A percentile compares a stretch with the other conserved stretches of the same genome.
phyloP scores from a whole-genome alignment of 768 basidiomycete genomes.

The Mycena kentingensis region DNA sequence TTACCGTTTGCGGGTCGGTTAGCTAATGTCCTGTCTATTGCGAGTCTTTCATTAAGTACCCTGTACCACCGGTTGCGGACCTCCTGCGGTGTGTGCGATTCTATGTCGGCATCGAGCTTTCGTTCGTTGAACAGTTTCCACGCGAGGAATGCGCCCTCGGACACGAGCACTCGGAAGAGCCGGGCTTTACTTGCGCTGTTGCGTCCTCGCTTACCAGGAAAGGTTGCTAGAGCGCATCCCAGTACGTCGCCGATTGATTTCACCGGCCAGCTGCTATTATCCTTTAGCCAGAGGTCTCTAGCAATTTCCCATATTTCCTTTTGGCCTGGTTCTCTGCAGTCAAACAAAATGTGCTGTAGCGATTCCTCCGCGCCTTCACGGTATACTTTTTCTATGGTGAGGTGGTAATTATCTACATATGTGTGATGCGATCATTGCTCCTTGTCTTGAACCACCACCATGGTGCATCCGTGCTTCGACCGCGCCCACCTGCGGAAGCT shows the following conservation, averaged over 20 bases:
- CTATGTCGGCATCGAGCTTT: not conserved
- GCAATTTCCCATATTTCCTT: slow-evolving; percentile 12
- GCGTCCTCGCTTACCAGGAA: not conserved
- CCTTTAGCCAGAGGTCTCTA: slow-evolving; percentile 5
- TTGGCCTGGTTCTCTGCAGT: slow-evolving; percentile 11
- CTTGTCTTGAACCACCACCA: no score
- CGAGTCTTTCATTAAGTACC: slow-evolving; percentile 1
- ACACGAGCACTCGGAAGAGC: not conserved
- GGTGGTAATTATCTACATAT: no score
- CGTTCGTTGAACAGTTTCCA: slow-evolving; percentile 14
- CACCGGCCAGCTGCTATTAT: not conserved
- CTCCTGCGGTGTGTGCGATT: not conserved
- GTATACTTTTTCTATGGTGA: no score
- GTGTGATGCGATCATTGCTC: no score
- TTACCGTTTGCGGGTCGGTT: not conserved
- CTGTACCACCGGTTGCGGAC: slow-evolving; percentile 8
- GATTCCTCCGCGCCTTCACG: not conserved
- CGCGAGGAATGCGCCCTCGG: slow-evolving; percentile 4
- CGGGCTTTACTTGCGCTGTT: not conserved
- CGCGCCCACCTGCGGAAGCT: no score
- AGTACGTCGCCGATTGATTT: not conserved
- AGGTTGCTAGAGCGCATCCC: not conserved
- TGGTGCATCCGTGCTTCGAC: no score
- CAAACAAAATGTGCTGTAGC: slow-evolving; percentile 17
- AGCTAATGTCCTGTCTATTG: not conserved